Base-by-base conservation (phyloP, 169 alveolate genomes). In the Cryptosporidium viatorum region DNA sequence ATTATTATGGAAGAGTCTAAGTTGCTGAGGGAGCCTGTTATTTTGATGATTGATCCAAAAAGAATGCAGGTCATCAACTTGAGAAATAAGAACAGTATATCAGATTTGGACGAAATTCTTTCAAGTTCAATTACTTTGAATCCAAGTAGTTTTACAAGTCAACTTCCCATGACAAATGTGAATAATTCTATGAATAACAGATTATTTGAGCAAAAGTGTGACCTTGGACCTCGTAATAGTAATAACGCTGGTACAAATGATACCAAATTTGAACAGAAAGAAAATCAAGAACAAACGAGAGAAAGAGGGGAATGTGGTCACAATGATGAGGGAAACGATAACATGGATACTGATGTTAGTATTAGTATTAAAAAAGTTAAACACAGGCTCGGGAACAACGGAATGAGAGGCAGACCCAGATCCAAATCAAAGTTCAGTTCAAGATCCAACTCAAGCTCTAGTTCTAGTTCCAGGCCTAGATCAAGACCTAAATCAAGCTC, bases 41-140 rank as follows among this genome's bases (percentile, higher is more conserved):
- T 73, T 35, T 35, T 73, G 29, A 16, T 73, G 51, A 73, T 73
- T 51, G 71, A 73, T 55, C 86, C 86, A 18, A 45, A 51, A 73
- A 73, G 35, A 52, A 73, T 59, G 86, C 59, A 73, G 14, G 39
- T n/a, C 12, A 55, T 59, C 12, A 35, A 52, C 14, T 59, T 73
- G 26, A 71, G 31, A 29, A 31, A 29, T 14, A 55, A 71, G 8
- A 50, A 29, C 31, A 70, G 31, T 39, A 73, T 29, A 1, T 10
- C 68, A 7, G 71, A 73, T n/a, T 29, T 73, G 33, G 86, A 73
- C 10, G 55, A 41, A 14, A 73, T 55, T 35, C 21, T 73, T 31
- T 43, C 39, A 3, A 55, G 51, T 8, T 73, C 86, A 18, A 41
- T 73, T 4, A 29, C 52, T 14, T 51, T 73, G 9, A 73, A 73